Conservation (phyloP, 83 land plant species). For the Thuja plicata region DNA sequence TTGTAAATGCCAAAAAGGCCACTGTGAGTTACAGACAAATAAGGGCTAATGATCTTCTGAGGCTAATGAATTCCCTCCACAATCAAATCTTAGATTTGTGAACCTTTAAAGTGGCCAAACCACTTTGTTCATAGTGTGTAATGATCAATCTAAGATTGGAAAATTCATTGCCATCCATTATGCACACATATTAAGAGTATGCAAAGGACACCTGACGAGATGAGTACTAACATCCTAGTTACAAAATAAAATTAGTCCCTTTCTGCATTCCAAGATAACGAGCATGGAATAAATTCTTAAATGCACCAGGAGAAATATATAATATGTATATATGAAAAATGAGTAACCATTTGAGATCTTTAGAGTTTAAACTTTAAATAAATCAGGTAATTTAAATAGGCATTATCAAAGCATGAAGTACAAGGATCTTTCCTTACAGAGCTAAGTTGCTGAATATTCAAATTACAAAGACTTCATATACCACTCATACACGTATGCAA, state of each 20-base stretch:
- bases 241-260: background rate
- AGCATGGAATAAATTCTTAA: background rate
- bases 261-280: background rate
- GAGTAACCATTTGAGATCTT: background rate
- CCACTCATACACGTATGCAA: background rate
- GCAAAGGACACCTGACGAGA: background rate
- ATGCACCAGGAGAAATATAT: background rate
- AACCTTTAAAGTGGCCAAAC: background rate
- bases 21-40: background rate
- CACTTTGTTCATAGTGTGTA: background rate
- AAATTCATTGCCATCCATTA: background rate
- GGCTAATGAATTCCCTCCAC: background rate
- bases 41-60: background rate
- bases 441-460: background rate
- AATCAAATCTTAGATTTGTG: background rate
- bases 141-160: background rate
- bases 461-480: background rate
- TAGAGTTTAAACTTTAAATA: background rate
- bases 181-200: background rate
- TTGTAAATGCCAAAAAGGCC: background rate
- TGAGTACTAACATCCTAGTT: background rate
- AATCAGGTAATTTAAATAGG: background rate
- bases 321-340: background rate
- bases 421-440: background rate
- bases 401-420: background rate